phyloP scores from a whole-genome alignment of 176 grass and related monocot species.

The Alloteropsis semialata region DNA sequence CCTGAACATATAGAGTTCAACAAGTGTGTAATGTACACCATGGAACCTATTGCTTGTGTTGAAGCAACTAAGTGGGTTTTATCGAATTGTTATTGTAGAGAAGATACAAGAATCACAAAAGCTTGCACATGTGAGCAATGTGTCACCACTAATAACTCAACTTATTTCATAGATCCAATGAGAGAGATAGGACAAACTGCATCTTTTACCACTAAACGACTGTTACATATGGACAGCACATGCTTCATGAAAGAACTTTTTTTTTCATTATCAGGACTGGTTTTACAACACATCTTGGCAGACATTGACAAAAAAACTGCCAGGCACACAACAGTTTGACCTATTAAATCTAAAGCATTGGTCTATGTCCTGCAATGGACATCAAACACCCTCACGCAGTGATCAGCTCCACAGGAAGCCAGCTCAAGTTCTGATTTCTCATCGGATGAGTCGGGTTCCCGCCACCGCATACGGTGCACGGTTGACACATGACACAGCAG shows the following conservation, averaged over 20 bases:
- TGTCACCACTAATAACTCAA: background rate
- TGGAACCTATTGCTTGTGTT: background rate
- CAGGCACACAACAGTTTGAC: background rate
- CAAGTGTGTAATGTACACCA: background rate
- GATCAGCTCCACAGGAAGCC: constrained; percentile 94
- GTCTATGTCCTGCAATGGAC: constrained; percentile 23
- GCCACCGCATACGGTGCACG: constrained; percentile 72
- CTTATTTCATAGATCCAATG: background rate
- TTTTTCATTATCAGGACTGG: constrained; percentile 3
- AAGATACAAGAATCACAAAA: background rate
- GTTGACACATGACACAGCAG: constrained; percentile 75
- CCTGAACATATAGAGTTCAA: constrained; percentile 20
- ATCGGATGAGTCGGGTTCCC: constrained; percentile 21
- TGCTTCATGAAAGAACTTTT: background rate
- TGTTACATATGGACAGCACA: constrained; percentile 1
- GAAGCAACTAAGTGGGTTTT: background rate
- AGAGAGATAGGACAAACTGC: background rate
- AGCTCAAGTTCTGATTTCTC: constrained; percentile 44
- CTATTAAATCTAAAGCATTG: background rate
- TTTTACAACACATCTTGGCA: constrained; percentile 26
- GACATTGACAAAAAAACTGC: background rate
- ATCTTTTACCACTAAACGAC: background rate
- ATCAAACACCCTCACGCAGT: constrained; percentile 79
- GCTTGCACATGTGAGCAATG: background rate
- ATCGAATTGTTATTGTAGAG: background rate